phyloP scores from a whole-genome alignment of 257 asterid species.

The Linderniella brevidens region DNA sequence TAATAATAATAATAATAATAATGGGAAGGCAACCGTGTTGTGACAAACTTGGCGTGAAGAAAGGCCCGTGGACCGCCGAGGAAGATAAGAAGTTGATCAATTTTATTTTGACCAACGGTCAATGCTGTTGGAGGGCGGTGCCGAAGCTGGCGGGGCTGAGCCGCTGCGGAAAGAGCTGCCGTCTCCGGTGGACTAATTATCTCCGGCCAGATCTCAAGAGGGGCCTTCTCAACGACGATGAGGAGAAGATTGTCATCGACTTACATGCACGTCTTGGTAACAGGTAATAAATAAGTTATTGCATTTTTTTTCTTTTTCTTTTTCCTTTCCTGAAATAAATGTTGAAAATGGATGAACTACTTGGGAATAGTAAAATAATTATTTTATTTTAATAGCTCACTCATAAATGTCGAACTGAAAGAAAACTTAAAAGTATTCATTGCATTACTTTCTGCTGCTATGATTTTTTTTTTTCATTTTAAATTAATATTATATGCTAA shows the following conservation, averaged over 20 bases:
- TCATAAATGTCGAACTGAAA: too few species aligned
- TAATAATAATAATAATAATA: background rate
- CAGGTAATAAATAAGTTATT: constrained; percentile 22
- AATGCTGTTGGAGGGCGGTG: constrained; percentile 96
- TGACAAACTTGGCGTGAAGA: constrained; percentile 90
- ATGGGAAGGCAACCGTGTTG: constrained; percentile 98
- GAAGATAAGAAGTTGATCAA: constrained; percentile 81
- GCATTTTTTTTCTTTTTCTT: background rate
- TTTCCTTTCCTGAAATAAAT: background rate
- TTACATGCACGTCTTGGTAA: constrained; percentile 91
- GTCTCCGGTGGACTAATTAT: constrained; percentile 92
- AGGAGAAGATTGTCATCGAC: constrained; percentile 82
- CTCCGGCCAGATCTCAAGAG: constrained; percentile 96
- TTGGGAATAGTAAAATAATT: too few species aligned
- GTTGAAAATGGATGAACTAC: background rate
- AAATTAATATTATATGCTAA: too few species aligned
- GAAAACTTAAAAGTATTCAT: too few species aligned
- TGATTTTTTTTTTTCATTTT: too few species aligned
- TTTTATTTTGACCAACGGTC: constrained; percentile 76
- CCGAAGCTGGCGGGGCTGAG: constrained; percentile 96
- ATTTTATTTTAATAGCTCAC: too few species aligned
- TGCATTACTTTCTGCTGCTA: too few species aligned
- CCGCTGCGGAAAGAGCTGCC: constrained; percentile 95
- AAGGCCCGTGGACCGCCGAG: constrained; percentile 98
- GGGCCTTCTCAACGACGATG: constrained; percentile 74